Conservation (phyloP, 306 rosid species). For the Psophocarpus tetragonolobus region DNA sequence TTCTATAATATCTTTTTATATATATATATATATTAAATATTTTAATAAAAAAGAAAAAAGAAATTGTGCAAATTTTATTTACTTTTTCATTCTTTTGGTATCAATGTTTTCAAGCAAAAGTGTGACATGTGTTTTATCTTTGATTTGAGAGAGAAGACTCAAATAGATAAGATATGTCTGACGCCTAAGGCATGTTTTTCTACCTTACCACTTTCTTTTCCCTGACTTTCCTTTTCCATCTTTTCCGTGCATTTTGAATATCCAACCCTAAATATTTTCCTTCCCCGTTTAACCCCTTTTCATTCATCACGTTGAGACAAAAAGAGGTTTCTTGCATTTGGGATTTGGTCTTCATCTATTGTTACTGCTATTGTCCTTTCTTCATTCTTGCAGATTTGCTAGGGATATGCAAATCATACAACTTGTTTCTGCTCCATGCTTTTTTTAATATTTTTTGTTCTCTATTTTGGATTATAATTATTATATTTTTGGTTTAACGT, state of each 20-base stretch:
- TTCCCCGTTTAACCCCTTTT: constrained; percentile 13
- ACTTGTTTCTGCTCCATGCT: background rate
- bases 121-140: background rate
- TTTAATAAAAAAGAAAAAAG: no score
- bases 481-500: no score
- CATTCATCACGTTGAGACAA: constrained; percentile 32
- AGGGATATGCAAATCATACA: background rate
- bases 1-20: no score
- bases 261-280: constrained; percentile 6
- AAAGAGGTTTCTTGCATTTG: constrained; percentile 44
- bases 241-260: constrained; percentile 31
- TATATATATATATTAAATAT: no score
- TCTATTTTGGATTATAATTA: background rate
- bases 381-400: background rate
- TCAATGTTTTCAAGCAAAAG: constrained; percentile 20
- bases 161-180: constrained; percentile 38
- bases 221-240: constrained; percentile 36
- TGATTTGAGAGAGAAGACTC: constrained; percentile 12
- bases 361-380: background rate
- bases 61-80: background rate
- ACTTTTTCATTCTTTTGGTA: background rate
- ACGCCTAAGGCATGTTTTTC: constrained; percentile 36
- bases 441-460: background rate
- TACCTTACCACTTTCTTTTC: constrained; percentile 11
- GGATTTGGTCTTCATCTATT: constrained; percentile 30